Base-by-base conservation (phyloP, 495 filamentous ascomycete species). In the Melanomma pulvis-pyrius region DNA sequence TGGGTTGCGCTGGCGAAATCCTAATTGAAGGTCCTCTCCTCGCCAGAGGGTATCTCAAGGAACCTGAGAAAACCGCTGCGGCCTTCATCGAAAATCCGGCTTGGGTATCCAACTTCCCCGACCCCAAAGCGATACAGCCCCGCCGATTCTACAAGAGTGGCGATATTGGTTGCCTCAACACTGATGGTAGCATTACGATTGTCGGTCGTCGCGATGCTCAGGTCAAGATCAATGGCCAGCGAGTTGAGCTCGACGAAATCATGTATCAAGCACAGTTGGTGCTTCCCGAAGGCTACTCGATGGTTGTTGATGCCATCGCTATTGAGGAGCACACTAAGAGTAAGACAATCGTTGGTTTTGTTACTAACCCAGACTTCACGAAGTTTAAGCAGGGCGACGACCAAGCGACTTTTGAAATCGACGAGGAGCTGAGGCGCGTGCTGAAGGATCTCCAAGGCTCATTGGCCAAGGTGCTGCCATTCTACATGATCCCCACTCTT, bases 1-100 rank as follows among this genome's bases (percentile, higher is more conserved):
- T 79, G 25, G 82, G 82, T 9, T 70, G 73, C 1, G 72, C 80
- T 15, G 82, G 82, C 4, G 83, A 85, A 67, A 65, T 84, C 22
- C 70, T 77, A 8, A 71, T 85, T 12, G 75, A 74, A 29, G 83
- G 83, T 0, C 79, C 80, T 8, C 69, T 77, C 26, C 63, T 84
- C 8, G 72, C 69, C 9, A 46, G 55, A 53, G 79, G 76, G 19
- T 81, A 79, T 66, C 74, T 79, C 4, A 75, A 74, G 19, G 49
- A 70, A 17, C 73, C 72, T 1, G 71, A 74, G 9, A 61, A 71
- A 7, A 79, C 76, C 19, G 63, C 53, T 29, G 64, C 52, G 7
- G 55, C 63, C 1, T 80, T 80, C 56, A 55, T 78, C 58, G 67
- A 74, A 24, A 57, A 67, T 34, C 55, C 55, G 11, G 17, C 44